A percentile compares a stretch with the other conserved stretches of the same genome.
These are phyloP conservation scores for Diutina neorugosa DNA, from an alignment of 1,139 yeast species.

Conservation along the genomic window DNA sequence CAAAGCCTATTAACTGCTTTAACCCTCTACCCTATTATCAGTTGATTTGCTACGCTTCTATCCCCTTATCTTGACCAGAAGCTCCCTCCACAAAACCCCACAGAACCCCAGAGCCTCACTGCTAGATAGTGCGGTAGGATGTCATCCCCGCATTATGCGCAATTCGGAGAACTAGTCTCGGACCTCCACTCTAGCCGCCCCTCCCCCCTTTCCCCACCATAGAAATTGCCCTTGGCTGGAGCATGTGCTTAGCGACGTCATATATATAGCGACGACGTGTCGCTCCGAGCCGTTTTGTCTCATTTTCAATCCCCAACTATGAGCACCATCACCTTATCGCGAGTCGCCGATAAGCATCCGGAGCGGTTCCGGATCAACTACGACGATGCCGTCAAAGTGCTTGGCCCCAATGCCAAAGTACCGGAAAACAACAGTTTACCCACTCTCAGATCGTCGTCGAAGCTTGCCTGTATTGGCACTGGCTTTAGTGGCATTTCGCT, in stretches of 20 bases:
- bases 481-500: conserved; percentile 36
- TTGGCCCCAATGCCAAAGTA: conserved; percentile 14
- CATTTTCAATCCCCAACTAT: conserved; percentile 7
- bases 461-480: conserved; percentile 32
- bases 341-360: conserved; percentile 24
- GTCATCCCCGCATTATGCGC: not conserved
- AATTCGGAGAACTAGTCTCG: not conserved
- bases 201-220: not conserved
- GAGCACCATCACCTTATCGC: conserved; percentile 17
- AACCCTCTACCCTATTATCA: no score
- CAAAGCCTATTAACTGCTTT: no score
- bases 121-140: no score
- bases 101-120: not conserved
- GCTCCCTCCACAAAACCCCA: not conserved
- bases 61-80: not conserved
- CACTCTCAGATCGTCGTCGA: conserved; percentile 14
- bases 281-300: not conserved
- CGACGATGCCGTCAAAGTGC: conserved; percentile 17
- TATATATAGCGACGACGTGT: not conserved
- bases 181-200: not conserved
- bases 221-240: not conserved
- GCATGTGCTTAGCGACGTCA: not conserved
- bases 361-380: conserved; percentile 17
- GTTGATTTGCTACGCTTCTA: no score
- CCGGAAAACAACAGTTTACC: conserved; percentile 14